Evolutionary conservation across 345 rosid genomes (phyloP).

Genomic region (Linum lewisii): DNA sequence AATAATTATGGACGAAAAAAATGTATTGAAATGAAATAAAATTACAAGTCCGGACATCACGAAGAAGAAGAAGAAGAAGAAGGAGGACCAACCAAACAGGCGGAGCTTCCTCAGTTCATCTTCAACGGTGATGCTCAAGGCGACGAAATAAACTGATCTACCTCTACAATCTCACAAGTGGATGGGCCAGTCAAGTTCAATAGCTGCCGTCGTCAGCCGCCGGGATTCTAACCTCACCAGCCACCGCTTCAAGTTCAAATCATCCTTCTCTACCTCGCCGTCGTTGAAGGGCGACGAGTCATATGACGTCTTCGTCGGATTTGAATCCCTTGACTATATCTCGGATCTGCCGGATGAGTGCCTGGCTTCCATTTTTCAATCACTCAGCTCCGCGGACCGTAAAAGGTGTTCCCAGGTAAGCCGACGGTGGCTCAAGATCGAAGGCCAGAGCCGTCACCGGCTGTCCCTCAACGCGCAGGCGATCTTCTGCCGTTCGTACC

Average conservation of each 20-base stretch:
- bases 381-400: slow-evolving; percentile 53
- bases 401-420: slow-evolving; percentile 66
- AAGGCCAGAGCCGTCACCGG: slow-evolving; percentile 55
- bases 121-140: neutral
- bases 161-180: too few species aligned
- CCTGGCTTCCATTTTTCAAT: slow-evolving; percentile 68
- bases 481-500: slow-evolving; percentile 37
- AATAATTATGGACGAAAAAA: slow-evolving; percentile 8
- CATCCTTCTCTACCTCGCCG: neutral
- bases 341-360: slow-evolving; percentile 46
- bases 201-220: neutral
- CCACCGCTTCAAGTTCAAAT: neutral
- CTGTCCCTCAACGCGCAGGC: slow-evolving; percentile 52
- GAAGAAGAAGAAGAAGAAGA: slow-evolving; percentile 3
- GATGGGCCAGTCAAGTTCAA: neutral
- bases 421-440: slow-evolving; percentile 71
- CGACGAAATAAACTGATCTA: slow-evolving; percentile 1
- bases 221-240: neutral
- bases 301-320: neutral
- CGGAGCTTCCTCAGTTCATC: neutral
- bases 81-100: neutral
- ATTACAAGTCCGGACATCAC: slow-evolving; percentile 22
- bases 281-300: neutral
- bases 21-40: slow-evolving; percentile 28
- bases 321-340: neutral